These are phyloP conservation scores for Phytophthora brassicae DNA, from an alignment of 352 stramenopile genomes.

Conservation along the genomic window DNA sequence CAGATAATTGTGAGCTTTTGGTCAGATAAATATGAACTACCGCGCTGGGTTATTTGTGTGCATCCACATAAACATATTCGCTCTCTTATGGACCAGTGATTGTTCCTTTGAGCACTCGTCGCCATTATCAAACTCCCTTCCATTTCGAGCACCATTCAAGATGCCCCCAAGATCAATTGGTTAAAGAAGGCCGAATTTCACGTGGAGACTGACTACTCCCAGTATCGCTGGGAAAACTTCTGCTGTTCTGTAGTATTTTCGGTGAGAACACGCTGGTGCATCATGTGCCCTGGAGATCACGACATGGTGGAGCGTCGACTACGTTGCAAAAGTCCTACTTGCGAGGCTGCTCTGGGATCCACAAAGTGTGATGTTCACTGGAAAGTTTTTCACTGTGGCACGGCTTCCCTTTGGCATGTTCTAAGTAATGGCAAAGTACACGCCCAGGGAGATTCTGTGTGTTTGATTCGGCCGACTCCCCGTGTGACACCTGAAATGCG, in stretches of 20 bases:
- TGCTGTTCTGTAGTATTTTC: constrained; percentile 3
- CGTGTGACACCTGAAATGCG: constrained; percentile 6
- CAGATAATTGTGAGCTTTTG: too few relatives aligned
- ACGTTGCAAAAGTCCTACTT: not conserved
- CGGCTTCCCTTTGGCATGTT: not conserved
- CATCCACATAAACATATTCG: too few relatives aligned
- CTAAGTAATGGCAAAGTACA: not conserved
- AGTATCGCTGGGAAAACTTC: constrained; percentile 7
- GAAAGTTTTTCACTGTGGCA: constrained; percentile 2
- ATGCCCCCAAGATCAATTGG: not conserved
- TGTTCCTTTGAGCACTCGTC: too few relatives aligned
- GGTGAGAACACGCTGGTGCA: not conserved
- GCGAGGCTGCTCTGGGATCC: not conserved
- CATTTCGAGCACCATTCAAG: too few relatives aligned
- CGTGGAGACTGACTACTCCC: not conserved
- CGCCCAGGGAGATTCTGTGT: not conserved
- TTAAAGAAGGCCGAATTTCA: too few relatives aligned
- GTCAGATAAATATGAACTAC: too few relatives aligned
- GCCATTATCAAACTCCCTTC: too few relatives aligned
- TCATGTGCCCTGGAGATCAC: constrained; percentile 1
- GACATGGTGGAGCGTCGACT: not conserved
- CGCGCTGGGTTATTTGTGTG: too few relatives aligned
- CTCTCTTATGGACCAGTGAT: too few relatives aligned
- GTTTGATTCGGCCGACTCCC: not conserved
- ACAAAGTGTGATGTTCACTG: not conserved